Percentiles rank a stretch among this genome's conserved stretches.
phyloP scores from a whole-genome alignment of 2,329 filamentous ascomycete genomes.

The Aciculosporium take region DNA sequence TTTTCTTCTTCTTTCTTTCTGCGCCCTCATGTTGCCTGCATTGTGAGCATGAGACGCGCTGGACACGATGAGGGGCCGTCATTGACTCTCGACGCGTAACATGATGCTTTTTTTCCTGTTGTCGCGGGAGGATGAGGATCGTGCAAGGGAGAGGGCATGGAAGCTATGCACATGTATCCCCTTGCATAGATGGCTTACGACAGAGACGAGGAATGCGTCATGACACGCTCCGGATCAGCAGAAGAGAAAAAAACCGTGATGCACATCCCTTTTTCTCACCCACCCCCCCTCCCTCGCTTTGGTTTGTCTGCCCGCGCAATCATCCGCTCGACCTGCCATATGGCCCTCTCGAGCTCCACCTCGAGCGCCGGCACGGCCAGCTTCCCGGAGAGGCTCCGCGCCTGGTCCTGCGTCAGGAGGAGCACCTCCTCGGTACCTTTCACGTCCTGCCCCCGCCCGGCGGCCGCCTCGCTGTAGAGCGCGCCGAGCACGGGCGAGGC shows the following conservation, averaged over 20 bases:
- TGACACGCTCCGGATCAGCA: background rate
- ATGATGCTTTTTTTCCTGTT: no score
- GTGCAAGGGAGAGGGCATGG: no score
- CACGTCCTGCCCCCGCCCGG: background rate
- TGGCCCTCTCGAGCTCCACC: conserved; percentile 59
- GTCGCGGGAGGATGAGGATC: no score
- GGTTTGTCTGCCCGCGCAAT: conserved; percentile 27
- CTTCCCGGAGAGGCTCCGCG: conserved; percentile 43
- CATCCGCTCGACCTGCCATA: conserved; percentile 53
- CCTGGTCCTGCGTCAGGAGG: conserved; percentile 37
- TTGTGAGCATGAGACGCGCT: no score
- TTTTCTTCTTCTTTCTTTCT: no score
- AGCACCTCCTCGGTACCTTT: conserved; percentile 15
- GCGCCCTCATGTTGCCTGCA: no score
- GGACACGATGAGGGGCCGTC: conserved; percentile 2
- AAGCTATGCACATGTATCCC: no score
- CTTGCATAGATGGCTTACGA: no score
- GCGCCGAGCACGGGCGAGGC: conserved; percentile 59
- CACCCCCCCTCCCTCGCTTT: background rate
- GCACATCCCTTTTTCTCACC: background rate
- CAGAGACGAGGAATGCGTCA: no score
- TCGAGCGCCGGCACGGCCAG: conserved; percentile 56
- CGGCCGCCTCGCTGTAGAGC: conserved; percentile 45
- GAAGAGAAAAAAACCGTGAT: no score
- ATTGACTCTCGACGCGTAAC: no score